Percentiles rank a stretch among this genome's conserved stretches.
phyloP scores from a whole-genome alignment of 2,329 filamentous ascomycete species.

The Drechslerella dactyloides region DNA sequence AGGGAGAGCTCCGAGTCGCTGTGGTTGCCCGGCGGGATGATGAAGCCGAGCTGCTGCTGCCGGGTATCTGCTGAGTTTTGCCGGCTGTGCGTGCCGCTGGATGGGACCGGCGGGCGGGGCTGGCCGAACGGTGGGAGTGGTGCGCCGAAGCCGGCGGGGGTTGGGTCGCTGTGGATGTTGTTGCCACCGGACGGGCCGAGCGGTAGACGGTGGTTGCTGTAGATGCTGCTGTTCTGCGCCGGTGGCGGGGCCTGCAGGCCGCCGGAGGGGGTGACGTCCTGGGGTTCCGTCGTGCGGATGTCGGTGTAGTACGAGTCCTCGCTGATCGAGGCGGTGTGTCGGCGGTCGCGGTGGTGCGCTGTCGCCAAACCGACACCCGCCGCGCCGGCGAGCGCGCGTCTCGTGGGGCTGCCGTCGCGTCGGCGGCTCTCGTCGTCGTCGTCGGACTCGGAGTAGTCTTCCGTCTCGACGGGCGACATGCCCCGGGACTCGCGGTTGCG shows the following conservation, averaged over 20 bases:
- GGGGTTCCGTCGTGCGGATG: constrained; percentile 14
- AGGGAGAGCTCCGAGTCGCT: constrained; percentile 43
- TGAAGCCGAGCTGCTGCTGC: constrained; percentile 24
- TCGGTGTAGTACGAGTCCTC: constrained; percentile 46
- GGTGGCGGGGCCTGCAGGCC: constrained; percentile 44
- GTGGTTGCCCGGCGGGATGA: constrained; percentile 25
- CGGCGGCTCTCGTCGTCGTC: constrained; percentile 36
- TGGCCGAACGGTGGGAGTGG: constrained; percentile 25
- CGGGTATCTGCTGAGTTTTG: constrained; percentile 27
- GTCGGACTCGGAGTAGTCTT: constrained; percentile 43
- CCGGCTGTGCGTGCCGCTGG: constrained; percentile 34
- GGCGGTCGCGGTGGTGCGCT: constrained; percentile 37
- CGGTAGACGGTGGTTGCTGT: constrained; percentile 42
- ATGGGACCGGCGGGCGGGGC: constrained; percentile 30
- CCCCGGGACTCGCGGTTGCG: constrained; percentile 37
- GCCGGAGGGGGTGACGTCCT: constrained; percentile 35
- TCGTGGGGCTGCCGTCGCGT: constrained; percentile 29
- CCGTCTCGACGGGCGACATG: constrained; percentile 46
- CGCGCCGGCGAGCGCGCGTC: constrained; percentile 25
- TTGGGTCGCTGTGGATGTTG: constrained; percentile 33
- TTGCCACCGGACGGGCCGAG: constrained; percentile 14
- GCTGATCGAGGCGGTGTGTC: constrained; percentile 29
- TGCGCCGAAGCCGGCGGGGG: constrained; percentile 11
- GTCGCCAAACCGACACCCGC: constrained; percentile 33
- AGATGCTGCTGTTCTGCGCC: constrained; percentile 28